Conservation (phyloP, 192 early-diverging fungal genomes). For the Phlyctochytrium bullatum region DNA sequence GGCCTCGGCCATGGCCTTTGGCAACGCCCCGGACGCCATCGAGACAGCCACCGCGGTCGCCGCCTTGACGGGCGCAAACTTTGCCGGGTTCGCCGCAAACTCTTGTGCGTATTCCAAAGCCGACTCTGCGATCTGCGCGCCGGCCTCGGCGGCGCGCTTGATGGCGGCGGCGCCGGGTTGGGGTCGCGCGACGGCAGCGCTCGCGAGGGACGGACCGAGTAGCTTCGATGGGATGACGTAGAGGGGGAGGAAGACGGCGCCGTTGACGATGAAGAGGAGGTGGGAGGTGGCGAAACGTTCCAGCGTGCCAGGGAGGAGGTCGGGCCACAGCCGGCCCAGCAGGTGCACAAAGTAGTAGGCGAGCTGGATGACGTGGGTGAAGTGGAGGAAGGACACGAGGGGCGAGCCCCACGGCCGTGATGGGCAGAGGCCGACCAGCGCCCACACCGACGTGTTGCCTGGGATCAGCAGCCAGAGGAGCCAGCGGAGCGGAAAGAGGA, state of each 20-base stretch:
- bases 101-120: too few species aligned
- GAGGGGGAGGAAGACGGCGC: conserved; percentile 4
- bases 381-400: not conserved
- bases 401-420: not conserved
- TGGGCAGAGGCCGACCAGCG: not conserved
- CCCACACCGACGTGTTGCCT: not conserved
- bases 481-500: not conserved
- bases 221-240: not conserved
- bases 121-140: not conserved
- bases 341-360: conserved; percentile 1
- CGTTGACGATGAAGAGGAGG: conserved; percentile 4
- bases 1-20: not conserved
- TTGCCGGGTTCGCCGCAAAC: too few species aligned
- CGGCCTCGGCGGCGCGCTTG: not conserved
- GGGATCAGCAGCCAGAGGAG: not conserved
- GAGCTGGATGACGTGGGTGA: conserved; percentile 1
- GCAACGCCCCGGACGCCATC: not conserved
- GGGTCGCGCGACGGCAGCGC: not conserved
- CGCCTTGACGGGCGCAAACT: too few species aligned
- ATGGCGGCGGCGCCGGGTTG: not conserved
- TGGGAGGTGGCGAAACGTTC: not conserved
- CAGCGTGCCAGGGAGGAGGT: not conserved
- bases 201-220: not conserved
- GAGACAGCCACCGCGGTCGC: too few species aligned
- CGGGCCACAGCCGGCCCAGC: conserved; percentile 1